Evolutionary conservation across 1,139 yeast species (phyloP).

Genomic region (Nakaseomyces sp.): DNA sequence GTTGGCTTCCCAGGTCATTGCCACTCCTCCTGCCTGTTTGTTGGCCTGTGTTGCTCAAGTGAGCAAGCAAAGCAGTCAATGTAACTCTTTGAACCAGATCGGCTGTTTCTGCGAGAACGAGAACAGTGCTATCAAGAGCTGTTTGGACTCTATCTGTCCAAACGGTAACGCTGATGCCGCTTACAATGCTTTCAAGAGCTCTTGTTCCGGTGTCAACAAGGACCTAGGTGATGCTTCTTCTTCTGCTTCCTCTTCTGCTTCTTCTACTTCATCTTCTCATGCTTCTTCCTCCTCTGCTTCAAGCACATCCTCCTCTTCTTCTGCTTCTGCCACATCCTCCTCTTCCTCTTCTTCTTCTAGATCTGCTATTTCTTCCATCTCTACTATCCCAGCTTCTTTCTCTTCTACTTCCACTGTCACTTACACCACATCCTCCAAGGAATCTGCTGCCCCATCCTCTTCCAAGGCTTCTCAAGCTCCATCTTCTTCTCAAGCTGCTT

Average conservation of each 20-base stretch:
- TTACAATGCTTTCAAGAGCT: constrained; percentile 42
- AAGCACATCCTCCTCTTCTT: constrained; percentile 16
- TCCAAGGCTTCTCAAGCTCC: constrained; percentile 7
- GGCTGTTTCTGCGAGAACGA: constrained; percentile 56
- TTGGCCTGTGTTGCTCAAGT: constrained; percentile 79
- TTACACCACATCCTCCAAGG: constrained; percentile 10
- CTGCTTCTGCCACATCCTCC: constrained; percentile 14
- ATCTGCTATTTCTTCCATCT: constrained; percentile 10
- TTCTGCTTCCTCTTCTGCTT: constrained; percentile 29
- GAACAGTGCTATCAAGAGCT: constrained; percentile 42
- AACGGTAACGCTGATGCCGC: constrained; percentile 50
- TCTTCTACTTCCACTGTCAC: constrained; percentile 18
- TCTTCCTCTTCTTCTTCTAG: constrained; percentile 14
- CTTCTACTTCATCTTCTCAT: constrained; percentile 25
- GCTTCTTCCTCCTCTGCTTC: constrained; percentile 18
- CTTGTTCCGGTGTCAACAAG: constrained; percentile 42
- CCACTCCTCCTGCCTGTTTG: constrained; percentile 84
- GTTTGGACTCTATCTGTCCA: constrained; percentile 63
- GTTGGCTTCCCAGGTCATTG: constrained; percentile 43
- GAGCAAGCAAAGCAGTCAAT: constrained; percentile 43
- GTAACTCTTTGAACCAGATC: constrained; percentile 47
- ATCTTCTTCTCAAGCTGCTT: constrained; percentile 5
- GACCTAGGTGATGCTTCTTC: constrained; percentile 29
- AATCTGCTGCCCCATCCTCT: constrained; percentile 1
- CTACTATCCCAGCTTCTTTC: constrained; percentile 17